Percentiles rank a stretch among this genome's conserved stretches.
Conservation (phyloP, 2,329 filamentous ascomycete species). For the Arthrobotrys megalospora region DNA sequence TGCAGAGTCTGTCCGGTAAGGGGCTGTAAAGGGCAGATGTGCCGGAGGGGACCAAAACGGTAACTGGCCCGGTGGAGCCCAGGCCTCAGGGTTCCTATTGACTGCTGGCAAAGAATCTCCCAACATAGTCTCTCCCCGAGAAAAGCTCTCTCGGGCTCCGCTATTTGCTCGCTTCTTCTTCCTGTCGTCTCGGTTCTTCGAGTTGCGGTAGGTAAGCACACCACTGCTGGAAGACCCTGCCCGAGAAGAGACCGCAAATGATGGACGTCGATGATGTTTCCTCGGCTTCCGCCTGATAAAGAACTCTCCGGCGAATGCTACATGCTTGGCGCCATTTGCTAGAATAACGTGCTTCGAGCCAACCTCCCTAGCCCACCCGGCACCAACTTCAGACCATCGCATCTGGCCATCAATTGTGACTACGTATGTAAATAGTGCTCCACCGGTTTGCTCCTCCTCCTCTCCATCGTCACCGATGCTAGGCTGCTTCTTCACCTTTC, state of each 20-base stretch:
- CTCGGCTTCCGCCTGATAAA: conserved; percentile 55
- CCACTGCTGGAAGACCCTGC: conserved; percentile 41
- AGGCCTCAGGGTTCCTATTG: conserved; percentile 35
- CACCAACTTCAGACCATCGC: conserved; percentile 57
- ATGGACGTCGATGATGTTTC: conserved; percentile 40
- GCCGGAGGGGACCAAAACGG: conserved; percentile 9
- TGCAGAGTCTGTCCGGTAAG: conserved; percentile 38
- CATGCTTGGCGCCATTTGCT: conserved; percentile 49
- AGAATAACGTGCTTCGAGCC: conserved; percentile 60
- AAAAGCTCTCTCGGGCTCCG: neutral
- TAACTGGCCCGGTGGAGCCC: conserved; percentile 1
- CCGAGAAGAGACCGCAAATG: conserved; percentile 31
- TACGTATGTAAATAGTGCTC: conserved; percentile 56
- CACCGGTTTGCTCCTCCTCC: conserved; percentile 53
- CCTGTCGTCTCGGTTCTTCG: conserved; percentile 47
- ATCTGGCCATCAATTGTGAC: conserved; percentile 57
- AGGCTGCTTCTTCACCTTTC: conserved; percentile 50
- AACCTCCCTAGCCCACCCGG: conserved; percentile 50
- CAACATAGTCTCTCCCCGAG: conserved; percentile 44
- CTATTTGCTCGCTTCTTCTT: conserved; percentile 22
- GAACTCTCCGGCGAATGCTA: conserved; percentile 60
- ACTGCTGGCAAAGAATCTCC: conserved; percentile 35
- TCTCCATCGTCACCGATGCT: conserved; percentile 46
- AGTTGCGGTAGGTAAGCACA: conserved; percentile 37
- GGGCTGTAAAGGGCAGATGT: neutral